Evolutionary conservation across 768 basidiomycete species (phyloP), one percentile per base, ranked within the genome.

Genomic region (Mycena polygramma): DNA sequence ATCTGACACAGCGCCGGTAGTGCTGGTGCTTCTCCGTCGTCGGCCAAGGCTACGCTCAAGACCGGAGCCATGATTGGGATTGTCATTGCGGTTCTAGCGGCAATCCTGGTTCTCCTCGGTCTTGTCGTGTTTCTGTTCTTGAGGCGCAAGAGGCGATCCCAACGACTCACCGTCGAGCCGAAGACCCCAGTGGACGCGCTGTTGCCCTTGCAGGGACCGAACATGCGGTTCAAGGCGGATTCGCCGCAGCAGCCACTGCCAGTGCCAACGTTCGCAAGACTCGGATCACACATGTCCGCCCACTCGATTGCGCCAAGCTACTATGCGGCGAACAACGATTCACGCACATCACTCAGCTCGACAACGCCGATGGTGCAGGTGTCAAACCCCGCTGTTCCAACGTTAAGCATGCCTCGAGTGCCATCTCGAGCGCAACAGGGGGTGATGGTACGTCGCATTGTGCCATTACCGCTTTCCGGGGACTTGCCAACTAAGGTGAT

Each of bases 231-330:
- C 48, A 70, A 65, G 17, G 73, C 68, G 48, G 58, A 53, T 66
- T 71, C 72, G n/a, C 71, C 70, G 62, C 57, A 52, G 41, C 74
- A 67, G 17, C 74, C 71, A 24, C 51, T 68, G 53, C 71, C 70
- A 37, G 70, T 68, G 53, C 71, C 70, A 37, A 72, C 73, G 11
- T 73, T 73, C 43, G 55, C 66, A 20, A 22, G 59, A 15, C 14
- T 70, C 9, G 39, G 55, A 41, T 70, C 68, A 11, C 51, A 68
- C 24, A 72, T 64, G 60, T 70, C 69, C 5, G 67, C 77, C 62
- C 81, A 80, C 58, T 83, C 82, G 1, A 81, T 83, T 48, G 80
- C 83, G 63, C 81, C 82, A n/a, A 83, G 82, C 72, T 81, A 83
- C 69, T 83, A 82, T 64, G 79, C 51, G 22, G 41, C 48, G 19